Evolutionary conservation across 176 grass and related monocot species (phyloP), one percentile per base, ranked within the genome.

Genomic region (Lolium multiflorum): DNA sequence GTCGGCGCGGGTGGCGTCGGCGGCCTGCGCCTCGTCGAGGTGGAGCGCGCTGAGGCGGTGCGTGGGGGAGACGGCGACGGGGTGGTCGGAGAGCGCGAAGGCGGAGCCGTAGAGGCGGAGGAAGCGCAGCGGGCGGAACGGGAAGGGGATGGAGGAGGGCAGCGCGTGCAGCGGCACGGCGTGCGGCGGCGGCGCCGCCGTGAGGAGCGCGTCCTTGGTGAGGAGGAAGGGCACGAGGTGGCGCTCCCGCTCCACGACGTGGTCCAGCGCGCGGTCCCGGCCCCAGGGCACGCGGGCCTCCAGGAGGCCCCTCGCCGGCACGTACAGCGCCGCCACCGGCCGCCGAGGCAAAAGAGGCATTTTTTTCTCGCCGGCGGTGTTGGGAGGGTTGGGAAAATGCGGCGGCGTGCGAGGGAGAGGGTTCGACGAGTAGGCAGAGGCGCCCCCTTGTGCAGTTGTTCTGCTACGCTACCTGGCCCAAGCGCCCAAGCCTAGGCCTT

Each of bases 241-340:
- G 62, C 84, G 79, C 86, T 96, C 96, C 83, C 89, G 89, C 91
- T 98, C 96, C 31, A 96, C 86, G n/a, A 71, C 86, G 68, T 98
- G 96, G 86, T 98, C 96, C 7, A 98, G 93, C 57, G 91, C 96
- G 44, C 93, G 88, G 64, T 96, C 93, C 1, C 93, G 88, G 47
- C 59, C 54, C 93, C 96, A 98, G 71, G 84, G 85, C 13, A 95
- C 86, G 5, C 89, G 89, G 52, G 89, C 86, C 28, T 95, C 96
- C 3, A 95, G 82, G 76, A 89, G 56, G 14, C 83, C 60, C 84
- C 82, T 39, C 28, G 55, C 85, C 26, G 70, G 88, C 56, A 82
- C 73, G 48, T 41, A 77, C 7, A 88, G 79, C 25, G 83, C 78
- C 17, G 83, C 73, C 75, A 71, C 51, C 61, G 6, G 17, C 37